Evolutionary conservation across 345 rosid genomes (phyloP).

Genomic region (Aquilaria sinensis): DNA sequence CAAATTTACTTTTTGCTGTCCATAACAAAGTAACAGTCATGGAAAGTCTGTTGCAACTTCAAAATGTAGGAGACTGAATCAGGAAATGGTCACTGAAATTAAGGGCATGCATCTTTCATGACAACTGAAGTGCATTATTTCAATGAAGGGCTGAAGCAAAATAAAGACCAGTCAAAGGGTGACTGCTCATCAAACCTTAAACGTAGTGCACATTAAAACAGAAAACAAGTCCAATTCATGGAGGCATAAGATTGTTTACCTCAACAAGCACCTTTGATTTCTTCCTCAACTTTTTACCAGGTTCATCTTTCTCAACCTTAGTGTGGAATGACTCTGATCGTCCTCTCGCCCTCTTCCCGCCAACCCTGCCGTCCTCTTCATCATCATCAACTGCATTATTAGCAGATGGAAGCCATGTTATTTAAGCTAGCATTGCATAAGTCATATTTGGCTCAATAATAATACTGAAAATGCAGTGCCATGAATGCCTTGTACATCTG

Average conservation of each 20-base stretch:
- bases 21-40: neutral
- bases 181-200: neutral
- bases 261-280: slow-evolving; percentile 70
- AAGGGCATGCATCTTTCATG: too few species aligned
- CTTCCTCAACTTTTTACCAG: slow-evolving; percentile 49
- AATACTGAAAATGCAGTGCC: slow-evolving; percentile 1
- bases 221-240: neutral
- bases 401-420: neutral
- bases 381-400: slow-evolving; percentile 35
- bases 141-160: neutral
- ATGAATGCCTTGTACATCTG: too few species aligned
- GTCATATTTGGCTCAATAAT: neutral
- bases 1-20: too few species aligned
- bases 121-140: too few species aligned
- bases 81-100: too few species aligned
- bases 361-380: slow-evolving; percentile 29
- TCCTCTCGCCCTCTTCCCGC: slow-evolving; percentile 35
- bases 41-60: neutral
- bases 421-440: slow-evolving; percentile 8
- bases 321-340: slow-evolving; percentile 22
- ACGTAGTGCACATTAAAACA: slow-evolving; percentile 1
- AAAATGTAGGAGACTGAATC: too few species aligned
- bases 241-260: slow-evolving; percentile 36
- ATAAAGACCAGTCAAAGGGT: neutral
- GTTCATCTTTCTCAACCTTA: slow-evolving; percentile 39